Percentiles rank a stretch among this genome's conserved stretches.
phyloP scores from a whole-genome alignment of 2,329 filamentous ascomycete genomes.

The Alternaria brassicae region DNA sequence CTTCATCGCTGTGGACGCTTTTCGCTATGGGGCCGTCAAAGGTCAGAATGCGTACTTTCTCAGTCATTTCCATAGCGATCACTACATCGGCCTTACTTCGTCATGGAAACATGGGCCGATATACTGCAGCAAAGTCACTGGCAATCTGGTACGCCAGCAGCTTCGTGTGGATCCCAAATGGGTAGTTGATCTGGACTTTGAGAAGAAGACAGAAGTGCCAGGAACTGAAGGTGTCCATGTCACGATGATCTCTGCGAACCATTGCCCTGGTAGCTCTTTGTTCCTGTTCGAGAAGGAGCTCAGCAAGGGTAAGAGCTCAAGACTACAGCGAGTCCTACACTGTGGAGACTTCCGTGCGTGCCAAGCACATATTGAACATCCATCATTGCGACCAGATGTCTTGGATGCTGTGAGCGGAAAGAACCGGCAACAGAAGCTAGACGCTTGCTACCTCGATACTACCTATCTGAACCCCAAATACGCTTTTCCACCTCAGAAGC shows the following conservation, averaged over 20 bases:
- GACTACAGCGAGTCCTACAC: conserved; percentile 82
- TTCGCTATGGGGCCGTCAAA: conserved; percentile 91
- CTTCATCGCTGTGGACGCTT: conserved; percentile 92
- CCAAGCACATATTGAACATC: conserved; percentile 81
- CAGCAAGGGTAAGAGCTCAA: conserved; percentile 65
- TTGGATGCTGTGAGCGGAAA: conserved; percentile 75
- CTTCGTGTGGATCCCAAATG: conserved; percentile 85
- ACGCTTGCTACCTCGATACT: conserved; percentile 95
- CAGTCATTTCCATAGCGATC: conserved; percentile 97
- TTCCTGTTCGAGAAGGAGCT: conserved; percentile 88
- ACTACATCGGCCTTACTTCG: conserved; percentile 89
- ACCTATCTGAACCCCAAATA: conserved; percentile 97
- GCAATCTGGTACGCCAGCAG: conserved; percentile 85
- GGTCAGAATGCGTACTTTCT: conserved; percentile 95
- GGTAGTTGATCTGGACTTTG: conserved; percentile 85
- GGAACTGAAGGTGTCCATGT: conserved; percentile 83
- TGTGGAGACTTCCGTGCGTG: conserved; percentile 97
- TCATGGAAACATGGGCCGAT: conserved; percentile 94
- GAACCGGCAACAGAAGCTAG: conserved; percentile 81
- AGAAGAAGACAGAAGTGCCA: conserved; percentile 78
- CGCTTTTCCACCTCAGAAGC: conserved; percentile 86
- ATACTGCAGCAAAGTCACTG: conserved; percentile 93
- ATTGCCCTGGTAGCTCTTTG: conserved; percentile 92
- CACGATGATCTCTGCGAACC: conserved; percentile 95
- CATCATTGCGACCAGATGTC: conserved; percentile 77